A percentile compares a stretch with the other conserved stretches of the same genome.
These are phyloP conservation scores for Trichopus zeylanicus DNA, from an alignment of 116 monocot species.

Conservation along the genomic window DNA sequence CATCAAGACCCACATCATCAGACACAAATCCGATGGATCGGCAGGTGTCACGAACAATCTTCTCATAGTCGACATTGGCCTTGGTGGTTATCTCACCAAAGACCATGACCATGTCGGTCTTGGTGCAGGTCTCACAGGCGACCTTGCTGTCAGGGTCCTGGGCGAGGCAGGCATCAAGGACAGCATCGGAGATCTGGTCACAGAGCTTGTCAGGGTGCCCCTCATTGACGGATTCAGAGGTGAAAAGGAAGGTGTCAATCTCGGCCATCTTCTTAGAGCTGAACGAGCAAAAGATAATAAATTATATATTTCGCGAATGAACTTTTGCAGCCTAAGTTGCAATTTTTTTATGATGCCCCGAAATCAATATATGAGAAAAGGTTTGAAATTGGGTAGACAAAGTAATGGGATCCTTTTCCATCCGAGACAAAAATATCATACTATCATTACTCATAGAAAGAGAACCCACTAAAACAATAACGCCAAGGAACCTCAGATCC, in stretches of 20 bases:
- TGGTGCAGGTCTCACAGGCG: conserved; percentile 76
- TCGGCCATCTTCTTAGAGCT: conserved; percentile 7
- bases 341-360: too few relatives aligned
- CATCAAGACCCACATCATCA: conserved; percentile 65
- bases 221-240: conserved; percentile 86
- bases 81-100: conserved; percentile 85
- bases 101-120: conserved; percentile 81
- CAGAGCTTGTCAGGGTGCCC: conserved; percentile 93
- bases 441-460: too few relatives aligned
- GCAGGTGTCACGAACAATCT: conserved; percentile 78
- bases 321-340: too few relatives aligned
- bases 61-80: conserved; percentile 68
- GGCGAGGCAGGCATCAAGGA: conserved; percentile 62
- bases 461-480: too few relatives aligned
- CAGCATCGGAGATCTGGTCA: conserved; percentile 75
- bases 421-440: too few relatives aligned
- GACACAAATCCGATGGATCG: conserved; percentile 57
- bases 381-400: too few relatives aligned
- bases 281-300: neutral
- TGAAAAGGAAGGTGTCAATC: conserved; percentile 70
- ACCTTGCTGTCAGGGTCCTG: conserved; percentile 87
- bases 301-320: too few relatives aligned
- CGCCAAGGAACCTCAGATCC: too few relatives aligned
- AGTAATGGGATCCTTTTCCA: too few relatives aligned
- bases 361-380: too few relatives aligned